Evolutionary conservation across 2,329 filamentous ascomycete genomes (phyloP).

Genomic region (Botrytis tulipae): DNA sequence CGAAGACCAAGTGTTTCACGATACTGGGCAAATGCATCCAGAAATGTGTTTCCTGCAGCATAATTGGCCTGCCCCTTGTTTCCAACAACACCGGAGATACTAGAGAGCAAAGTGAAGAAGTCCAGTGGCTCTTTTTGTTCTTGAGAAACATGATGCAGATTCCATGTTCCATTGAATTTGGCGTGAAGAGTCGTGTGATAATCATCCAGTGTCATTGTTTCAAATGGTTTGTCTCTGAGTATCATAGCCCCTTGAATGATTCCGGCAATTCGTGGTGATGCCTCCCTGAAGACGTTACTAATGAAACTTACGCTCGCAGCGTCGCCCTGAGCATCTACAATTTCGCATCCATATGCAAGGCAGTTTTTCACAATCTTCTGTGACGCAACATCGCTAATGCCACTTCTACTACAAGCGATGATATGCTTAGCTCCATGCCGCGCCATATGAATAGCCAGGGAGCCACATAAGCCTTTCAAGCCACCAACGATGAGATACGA

Average conservation of each 20-base stretch:
- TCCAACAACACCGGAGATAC: constrained; percentile 40
- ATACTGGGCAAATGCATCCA: constrained; percentile 37
- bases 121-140: constrained; percentile 38
- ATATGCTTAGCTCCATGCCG: constrained; percentile 26
- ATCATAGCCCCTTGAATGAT: constrained; percentile 40
- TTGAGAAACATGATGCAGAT: constrained; percentile 25
- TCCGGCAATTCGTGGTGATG: constrained; percentile 26
- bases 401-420: constrained; percentile 24
- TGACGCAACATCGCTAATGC: constrained; percentile 17
- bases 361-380: not conserved
- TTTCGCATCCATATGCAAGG: not conserved
- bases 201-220: constrained; percentile 24
- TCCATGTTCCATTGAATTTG: constrained; percentile 30
- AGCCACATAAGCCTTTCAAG: constrained; percentile 28
- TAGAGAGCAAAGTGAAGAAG: constrained; percentile 44
- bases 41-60: constrained; percentile 49
- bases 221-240: constrained; percentile 27
- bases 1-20: not conserved
- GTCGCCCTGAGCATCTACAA: not conserved
- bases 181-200: constrained; percentile 18
- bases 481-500: constrained; percentile 32
- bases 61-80: constrained; percentile 47
- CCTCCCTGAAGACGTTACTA: constrained; percentile 13
- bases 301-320: constrained; percentile 15
- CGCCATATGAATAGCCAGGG: constrained; percentile 19